Conservation (phyloP, 148 eudicot genomes). For the Chenopodium formosanum region DNA sequence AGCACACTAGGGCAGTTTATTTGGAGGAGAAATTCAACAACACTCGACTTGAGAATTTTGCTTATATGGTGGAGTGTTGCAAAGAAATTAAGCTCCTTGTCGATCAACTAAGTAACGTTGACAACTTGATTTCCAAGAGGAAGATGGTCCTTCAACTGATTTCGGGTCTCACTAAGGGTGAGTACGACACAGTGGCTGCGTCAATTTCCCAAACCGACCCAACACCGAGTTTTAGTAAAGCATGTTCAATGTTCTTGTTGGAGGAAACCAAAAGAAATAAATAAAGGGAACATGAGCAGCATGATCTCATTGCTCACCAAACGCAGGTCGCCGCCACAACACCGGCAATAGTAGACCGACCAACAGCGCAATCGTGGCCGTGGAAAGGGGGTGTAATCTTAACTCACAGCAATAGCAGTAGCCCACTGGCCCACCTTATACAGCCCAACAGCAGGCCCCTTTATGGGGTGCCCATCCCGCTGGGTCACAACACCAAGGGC, state of each 20-base stretch:
- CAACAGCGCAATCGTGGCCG: too few relatives aligned
- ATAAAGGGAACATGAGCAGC: not conserved
- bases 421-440: too few relatives aligned
- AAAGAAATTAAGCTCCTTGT: not conserved
- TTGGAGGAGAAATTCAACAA: not conserved
- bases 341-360: too few relatives aligned
- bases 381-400: too few relatives aligned
- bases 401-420: too few relatives aligned
- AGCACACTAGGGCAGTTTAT: not conserved
- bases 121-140: not conserved
- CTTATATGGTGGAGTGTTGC: not conserved
- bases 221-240: not conserved
- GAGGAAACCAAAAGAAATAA: not conserved
- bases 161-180: not conserved
- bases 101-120: constrained; percentile 3
- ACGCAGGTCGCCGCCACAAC: too few relatives aligned
- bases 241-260: not conserved
- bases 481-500: too few relatives aligned
- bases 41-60: not conserved
- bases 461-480: too few relatives aligned
- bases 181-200: not conserved
- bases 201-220: not conserved
- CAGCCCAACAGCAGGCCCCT: too few relatives aligned
- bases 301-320: too few relatives aligned
- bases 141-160: not conserved